Percentiles rank a stretch among this genome's conserved stretches.
These are phyloP conservation scores for Trichosporon ovoides DNA, from an alignment of 1,284 basidiomycete species.

Conservation along the genomic window DNA sequence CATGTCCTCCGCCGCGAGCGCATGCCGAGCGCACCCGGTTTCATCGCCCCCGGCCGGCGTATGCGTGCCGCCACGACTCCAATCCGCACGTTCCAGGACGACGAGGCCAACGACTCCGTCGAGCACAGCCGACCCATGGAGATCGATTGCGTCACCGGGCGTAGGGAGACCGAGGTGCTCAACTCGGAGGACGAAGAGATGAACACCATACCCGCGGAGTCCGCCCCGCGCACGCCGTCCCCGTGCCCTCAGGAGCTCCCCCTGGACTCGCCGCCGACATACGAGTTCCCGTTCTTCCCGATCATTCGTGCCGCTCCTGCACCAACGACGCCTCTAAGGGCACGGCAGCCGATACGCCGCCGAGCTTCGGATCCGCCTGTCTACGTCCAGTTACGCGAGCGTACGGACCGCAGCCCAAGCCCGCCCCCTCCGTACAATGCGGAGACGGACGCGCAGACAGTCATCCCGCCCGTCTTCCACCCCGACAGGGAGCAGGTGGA, in stretches of 20 bases:
- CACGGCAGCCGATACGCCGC: not conserved
- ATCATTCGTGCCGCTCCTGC: constrained; percentile 5
- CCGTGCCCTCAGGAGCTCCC: not conserved
- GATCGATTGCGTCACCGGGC: not conserved
- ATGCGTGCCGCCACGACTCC: not conserved
- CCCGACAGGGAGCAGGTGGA: constrained; percentile 3
- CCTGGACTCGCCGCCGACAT: constrained; percentile 9
- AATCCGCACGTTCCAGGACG: not conserved
- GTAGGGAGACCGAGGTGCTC: not conserved
- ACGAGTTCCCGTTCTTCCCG: constrained; percentile 17
- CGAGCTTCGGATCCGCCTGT: constrained; percentile 12
- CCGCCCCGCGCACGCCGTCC: not conserved
- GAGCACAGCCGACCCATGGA: not conserved
- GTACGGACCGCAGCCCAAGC: constrained; percentile 22
- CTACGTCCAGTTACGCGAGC: constrained; percentile 6
- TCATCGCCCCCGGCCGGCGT: not conserved
- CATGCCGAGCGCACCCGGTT: not conserved
- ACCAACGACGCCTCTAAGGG: too few species aligned
- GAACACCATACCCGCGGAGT: not conserved
- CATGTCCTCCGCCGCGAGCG: not conserved
- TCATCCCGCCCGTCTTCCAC: constrained; percentile 28
- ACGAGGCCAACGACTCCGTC: not conserved
- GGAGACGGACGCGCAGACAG: constrained; percentile 27
- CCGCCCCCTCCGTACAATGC: constrained; percentile 44
- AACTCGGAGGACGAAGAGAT: not conserved